Percentiles rank a stretch among this genome's conserved stretches.
Evolutionary conservation across 257 asterid species (phyloP).

Genomic region (Coffea eugenioides): DNA sequence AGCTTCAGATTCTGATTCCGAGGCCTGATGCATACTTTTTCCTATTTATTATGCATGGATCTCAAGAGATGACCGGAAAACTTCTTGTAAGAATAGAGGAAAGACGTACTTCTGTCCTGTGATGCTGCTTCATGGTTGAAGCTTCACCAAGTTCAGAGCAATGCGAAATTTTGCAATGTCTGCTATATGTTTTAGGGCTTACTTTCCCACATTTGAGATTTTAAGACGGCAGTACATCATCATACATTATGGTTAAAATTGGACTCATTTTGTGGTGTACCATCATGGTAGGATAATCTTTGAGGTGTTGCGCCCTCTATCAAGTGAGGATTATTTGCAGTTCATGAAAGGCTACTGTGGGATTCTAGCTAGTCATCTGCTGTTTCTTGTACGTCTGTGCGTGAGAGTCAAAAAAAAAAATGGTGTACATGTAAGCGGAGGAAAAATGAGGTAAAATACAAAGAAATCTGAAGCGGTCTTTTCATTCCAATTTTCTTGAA

Average conservation of each 20-base stretch:
- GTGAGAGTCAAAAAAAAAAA: too few relatives aligned
- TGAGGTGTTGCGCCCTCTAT: too few relatives aligned
- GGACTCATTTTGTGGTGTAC: background rate
- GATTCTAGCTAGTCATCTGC: background rate
- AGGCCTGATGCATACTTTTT: constrained; percentile 26
- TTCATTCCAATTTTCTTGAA: background rate
- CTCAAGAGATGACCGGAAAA: background rate
- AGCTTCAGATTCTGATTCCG: constrained; percentile 42
- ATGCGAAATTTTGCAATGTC: background rate
- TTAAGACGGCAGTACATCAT: background rate
- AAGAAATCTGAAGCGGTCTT: background rate
- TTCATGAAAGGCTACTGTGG: too few relatives aligned
- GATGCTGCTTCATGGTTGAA: background rate
- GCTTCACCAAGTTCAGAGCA: background rate
- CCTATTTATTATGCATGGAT: background rate
- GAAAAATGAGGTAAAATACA: too few relatives aligned
- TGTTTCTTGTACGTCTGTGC: too few relatives aligned
- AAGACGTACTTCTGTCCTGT: background rate
- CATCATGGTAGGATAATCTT: background rate
- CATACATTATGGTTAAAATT: background rate
- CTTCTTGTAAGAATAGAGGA: background rate
- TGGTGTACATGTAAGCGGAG: background rate
- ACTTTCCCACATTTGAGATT: background rate
- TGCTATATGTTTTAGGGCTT: background rate
- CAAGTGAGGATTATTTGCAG: background rate